Evolutionary conservation across 192 early-diverging fungal species (phyloP), one percentile per base, ranked within the genome.

Genomic region (Umbelopsis vinacea): DNA sequence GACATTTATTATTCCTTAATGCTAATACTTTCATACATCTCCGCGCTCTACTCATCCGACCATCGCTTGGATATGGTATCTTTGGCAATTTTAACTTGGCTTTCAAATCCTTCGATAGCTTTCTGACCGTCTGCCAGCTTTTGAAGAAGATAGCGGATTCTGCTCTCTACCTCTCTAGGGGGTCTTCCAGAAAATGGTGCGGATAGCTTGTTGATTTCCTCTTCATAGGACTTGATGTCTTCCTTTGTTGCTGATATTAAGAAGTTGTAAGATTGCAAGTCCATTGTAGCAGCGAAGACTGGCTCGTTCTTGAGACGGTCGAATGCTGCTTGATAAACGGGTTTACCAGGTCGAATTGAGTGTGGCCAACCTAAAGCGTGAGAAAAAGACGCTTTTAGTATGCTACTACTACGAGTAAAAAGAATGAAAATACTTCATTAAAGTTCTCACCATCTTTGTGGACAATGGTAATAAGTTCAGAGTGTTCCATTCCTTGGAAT

Each of bases 401-500:
- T 19, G 21, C 22, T 33, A 38, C 35, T 24, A 66, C 21, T 68
- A 6, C 5, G 10, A 29, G 29, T 3, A 8, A 38, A 38, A 14
- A 1, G n/a, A 14, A 24, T 29, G 21, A 40, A 26, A n/a, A 43
- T 35, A 10, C n/a, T 52, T 54, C n/a, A n/a, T n/a, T n/a, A n/a
- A 17, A 29, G 46, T 52, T 38, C 40, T 43, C 81, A 89, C 88
- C 91, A 81, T 96, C 87, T 52, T 92, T 76, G 50, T 96, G 89
- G 5, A 76, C 75, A 67, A 98, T 86, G 8, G 83, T 85, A 53
- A 99, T 96, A 45, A 99, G 83, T 72, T 96, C 95, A 19, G 92
- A 91, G 47, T 93, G 88, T 75, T 97, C 96, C 91, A 99, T 92
- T 1, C 88, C 92, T 71, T 89, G 83, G 21, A 98, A 83, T 6